A percentile compares a stretch with the other conserved stretches of the same genome.
phyloP scores from a whole-genome alignment of 2,329 filamentous ascomycete genomes.

The Paraphoma sp. region DNA sequence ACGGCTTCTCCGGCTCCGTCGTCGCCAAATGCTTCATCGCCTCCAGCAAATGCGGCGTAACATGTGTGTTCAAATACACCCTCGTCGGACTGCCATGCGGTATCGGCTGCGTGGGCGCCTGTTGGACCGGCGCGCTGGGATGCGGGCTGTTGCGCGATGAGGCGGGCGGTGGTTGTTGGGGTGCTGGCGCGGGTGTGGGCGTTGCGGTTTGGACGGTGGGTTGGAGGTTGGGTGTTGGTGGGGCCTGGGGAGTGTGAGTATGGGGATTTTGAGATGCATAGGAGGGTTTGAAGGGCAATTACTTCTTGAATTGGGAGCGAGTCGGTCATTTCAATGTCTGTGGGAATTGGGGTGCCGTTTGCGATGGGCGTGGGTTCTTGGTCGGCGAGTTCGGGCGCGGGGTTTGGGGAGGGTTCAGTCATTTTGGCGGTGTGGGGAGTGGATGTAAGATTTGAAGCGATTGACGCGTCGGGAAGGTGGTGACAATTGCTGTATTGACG shows the following conservation, averaged over 20 bases:
- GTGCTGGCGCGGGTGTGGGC: slow-evolving; percentile 16
- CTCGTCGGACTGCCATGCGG: slow-evolving; percentile 57
- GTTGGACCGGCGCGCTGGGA: slow-evolving; percentile 26
- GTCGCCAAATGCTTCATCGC: slow-evolving; percentile 59
- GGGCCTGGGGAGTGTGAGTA: not conserved
- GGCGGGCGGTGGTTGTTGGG: slow-evolving; percentile 17
- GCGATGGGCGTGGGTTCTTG: slow-evolving; percentile 21
- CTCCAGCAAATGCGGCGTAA: slow-evolving; percentile 59
- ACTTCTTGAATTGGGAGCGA: slow-evolving; percentile 15
- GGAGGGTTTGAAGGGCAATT: not conserved
- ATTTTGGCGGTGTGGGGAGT: slow-evolving; percentile 4
- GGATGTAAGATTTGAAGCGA: not conserved
- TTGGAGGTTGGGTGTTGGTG: slow-evolving; percentile 1
- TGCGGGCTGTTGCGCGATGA: slow-evolving; percentile 46
- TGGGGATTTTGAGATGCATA: too few relatives aligned
- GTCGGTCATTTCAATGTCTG: slow-evolving; percentile 43
- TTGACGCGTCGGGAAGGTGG: not conserved
- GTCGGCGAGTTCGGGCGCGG: slow-evolving; percentile 22
- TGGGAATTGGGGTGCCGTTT: slow-evolving; percentile 25
- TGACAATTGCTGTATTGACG: not conserved
- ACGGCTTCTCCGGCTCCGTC: slow-evolving; percentile 59
- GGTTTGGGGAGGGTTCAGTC: slow-evolving; percentile 25
- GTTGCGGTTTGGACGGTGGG: slow-evolving; percentile 17
- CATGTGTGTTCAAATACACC: slow-evolving; percentile 57
- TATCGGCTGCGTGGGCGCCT: slow-evolving; percentile 46